Evolutionary conservation across 2,329 filamentous ascomycete genomes (phyloP), one percentile per base, ranked within the genome.

Genomic region (Nemania serpens): DNA sequence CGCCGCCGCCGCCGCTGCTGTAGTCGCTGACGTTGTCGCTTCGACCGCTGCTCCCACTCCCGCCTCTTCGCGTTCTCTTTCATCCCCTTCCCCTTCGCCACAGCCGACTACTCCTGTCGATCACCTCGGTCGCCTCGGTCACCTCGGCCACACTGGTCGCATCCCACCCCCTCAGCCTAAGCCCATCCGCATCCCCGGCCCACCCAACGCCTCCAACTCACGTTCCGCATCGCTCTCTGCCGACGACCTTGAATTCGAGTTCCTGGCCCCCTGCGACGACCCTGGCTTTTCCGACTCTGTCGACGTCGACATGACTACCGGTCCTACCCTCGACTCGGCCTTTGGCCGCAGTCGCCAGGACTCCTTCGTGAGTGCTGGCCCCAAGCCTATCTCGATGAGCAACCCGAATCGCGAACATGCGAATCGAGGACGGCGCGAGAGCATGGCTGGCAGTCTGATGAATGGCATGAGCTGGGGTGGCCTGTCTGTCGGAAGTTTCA

Each of bases 391-490:
- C 66, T 87, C 85, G 62, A 85, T 88, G 80, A 83, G 81, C 71
- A 88, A 87, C 69, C 81, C 84, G 53, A 87, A 87, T 71, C 82
- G 85, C 75, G 84, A 86, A 68, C 77, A 79, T 69, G 80, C 82
- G 68, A 81, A 79, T 71, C 82, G 85, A 63, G 82, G 79, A 55
- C 81, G 86, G 65, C 81, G 86, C 68, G 87, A 89, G 74, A 86
- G 82, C 58, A 75, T 88, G 36, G 86, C 85, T 15, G 86, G 85
- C 50, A 89, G 86, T 71, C 76, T 88, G 59, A 86, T 88, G 78
- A 90, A 88, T 66, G 93, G 94, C 70, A 93, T 97, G 88, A 97
- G 93, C 77, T 99, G 94, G 93, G 94, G 94, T 73, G 94, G 93
- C 67, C 87, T 97, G 62, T 98, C 94, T 9, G 91, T 98, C 67